A percentile compares a stretch with the other conserved stretches of the same genome.
These are phyloP conservation scores for Solanum aculeatissimum DNA, from an alignment of 305 asterid species.

Conservation along the genomic window DNA sequence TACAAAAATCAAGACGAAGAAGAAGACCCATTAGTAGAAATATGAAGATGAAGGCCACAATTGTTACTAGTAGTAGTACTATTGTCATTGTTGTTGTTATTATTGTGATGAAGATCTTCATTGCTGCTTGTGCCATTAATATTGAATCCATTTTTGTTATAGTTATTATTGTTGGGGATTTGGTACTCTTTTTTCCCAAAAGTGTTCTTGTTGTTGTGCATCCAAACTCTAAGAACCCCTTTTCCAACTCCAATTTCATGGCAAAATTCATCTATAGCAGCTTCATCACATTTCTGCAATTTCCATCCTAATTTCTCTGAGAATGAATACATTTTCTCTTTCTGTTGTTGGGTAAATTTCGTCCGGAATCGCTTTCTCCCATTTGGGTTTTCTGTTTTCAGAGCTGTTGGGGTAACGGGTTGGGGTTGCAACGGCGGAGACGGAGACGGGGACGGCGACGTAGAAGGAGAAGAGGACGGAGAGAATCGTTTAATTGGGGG, in stretches of 20 bases:
- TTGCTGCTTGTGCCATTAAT: not conserved
- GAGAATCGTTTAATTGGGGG: conserved; percentile 7
- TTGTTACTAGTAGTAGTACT: not conserved
- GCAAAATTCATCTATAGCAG: conserved; percentile 46
- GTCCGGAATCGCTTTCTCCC: conserved; percentile 51
- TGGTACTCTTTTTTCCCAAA: conserved; percentile 11
- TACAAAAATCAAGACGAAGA: conserved; percentile 24
- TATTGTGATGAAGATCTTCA: not conserved
- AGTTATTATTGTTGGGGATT: not conserved
- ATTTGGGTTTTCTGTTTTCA: conserved; percentile 13
- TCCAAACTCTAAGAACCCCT: conserved; percentile 76
- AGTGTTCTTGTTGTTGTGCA: conserved; percentile 71
- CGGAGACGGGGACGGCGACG: not conserved
- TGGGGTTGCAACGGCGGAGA: not conserved
- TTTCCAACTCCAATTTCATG: conserved; percentile 43
- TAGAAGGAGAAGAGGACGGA: conserved; percentile 5
- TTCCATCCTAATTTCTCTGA: conserved; percentile 61
- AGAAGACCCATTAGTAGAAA: conserved; percentile 26
- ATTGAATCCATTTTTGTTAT: not conserved
- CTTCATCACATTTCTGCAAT: conserved; percentile 40
- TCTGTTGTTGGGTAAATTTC: conserved; percentile 48
- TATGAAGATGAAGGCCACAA: conserved; percentile 19
- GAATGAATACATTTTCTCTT: conserved; percentile 51
- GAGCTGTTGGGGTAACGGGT: conserved; percentile 17
- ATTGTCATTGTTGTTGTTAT: not conserved